phyloP scores from a whole-genome alignment of 1,284 basidiomycete species.

The Austroboletus novae-zelandiae region DNA sequence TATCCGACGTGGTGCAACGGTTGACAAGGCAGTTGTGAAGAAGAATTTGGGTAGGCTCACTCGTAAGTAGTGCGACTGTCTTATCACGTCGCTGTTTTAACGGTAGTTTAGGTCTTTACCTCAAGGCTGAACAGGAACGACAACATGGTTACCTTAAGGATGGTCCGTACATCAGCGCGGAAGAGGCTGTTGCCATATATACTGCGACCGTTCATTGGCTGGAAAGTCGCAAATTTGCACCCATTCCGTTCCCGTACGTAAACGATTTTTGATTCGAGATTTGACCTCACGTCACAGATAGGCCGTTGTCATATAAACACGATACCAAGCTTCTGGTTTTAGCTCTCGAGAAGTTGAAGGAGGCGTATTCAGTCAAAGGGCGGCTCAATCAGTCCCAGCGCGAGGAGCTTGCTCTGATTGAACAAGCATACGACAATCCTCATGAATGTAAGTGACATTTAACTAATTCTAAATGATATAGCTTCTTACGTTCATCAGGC shows the following conservation, averaged over 20 bases:
- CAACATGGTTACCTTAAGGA: constrained; percentile 98
- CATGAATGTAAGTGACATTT: constrained; percentile 66
- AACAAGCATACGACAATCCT: constrained; percentile 95
- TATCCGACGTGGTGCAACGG: constrained; percentile 94
- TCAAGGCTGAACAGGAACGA: constrained; percentile 97
- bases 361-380: constrained; percentile 97
- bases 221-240: constrained; percentile 93
- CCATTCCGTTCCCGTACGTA: constrained; percentile 91
- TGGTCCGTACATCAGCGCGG: constrained; percentile 94
- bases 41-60: constrained; percentile 92
- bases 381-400: constrained; percentile 95
- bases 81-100: constrained; percentile 6
- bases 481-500: constrained; percentile 40
- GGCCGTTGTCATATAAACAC: constrained; percentile 94
- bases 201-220: constrained; percentile 98
- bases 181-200: constrained; percentile 96
- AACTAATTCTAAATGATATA: not conserved
- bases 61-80: constrained; percentile 43
- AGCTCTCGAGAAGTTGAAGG: constrained; percentile 94
- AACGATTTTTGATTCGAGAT: not conserved
- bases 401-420: constrained; percentile 93
- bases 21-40: constrained; percentile 98
- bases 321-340: constrained; percentile 95
- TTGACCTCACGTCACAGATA: constrained; percentile 27
- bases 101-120: constrained; percentile 65